Evolutionary conservation across 495 filamentous ascomycete species (phyloP), one percentile per base, ranked within the genome.

Genomic region (Tetracladium marchalianum): DNA sequence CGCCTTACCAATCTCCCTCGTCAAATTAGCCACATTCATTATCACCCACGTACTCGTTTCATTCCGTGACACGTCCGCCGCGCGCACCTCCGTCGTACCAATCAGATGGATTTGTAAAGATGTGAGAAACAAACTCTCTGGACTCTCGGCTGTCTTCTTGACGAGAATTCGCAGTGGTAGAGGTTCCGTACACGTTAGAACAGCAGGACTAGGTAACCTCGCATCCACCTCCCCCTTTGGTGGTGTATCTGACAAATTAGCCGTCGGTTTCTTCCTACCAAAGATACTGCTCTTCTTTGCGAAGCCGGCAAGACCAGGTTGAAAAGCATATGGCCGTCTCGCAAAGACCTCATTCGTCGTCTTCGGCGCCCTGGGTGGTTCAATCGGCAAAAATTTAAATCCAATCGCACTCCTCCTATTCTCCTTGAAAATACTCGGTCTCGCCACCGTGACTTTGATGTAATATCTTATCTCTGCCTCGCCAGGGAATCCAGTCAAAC

Each of bases 381-480:
- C 92, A 57, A 97, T 88, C 5, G 92, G 92, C 7, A 95, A 70
- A 61, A 98, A 95, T 35, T 84, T 88, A 59, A 98, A 67, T 22
- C 70, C 71, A 41, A 65, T 47, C 49, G 68, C 61, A 47, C 66
- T 67, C 18, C 88, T 70, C 62, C 85, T 82, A 55, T 94, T 95
- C 63, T 90, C 87, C 57, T 86, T 85, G 62, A 87, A 90, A 50
- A 93, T 75, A 17, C 83, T 75, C 0, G 85, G 85, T 22, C 89
- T 72, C 47, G 85, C 79, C 1, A 97, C 78, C 0, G 92, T 98
- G 11, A 80, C 88, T 60, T 98, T 98, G 49, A 96, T 71, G 51
- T 84, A 97, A 60, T 98, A 98, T 53, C 78, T 77, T 45, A 98
- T 90, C 61, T 90, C 88, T 41, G 90, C 92, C 63, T 85, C 63